A percentile compares a stretch with the other conserved stretches of the same genome.
Evolutionary conservation across 2,329 filamentous ascomycete species (phyloP).

Genomic region (Pezicula neosporulosa): DNA sequence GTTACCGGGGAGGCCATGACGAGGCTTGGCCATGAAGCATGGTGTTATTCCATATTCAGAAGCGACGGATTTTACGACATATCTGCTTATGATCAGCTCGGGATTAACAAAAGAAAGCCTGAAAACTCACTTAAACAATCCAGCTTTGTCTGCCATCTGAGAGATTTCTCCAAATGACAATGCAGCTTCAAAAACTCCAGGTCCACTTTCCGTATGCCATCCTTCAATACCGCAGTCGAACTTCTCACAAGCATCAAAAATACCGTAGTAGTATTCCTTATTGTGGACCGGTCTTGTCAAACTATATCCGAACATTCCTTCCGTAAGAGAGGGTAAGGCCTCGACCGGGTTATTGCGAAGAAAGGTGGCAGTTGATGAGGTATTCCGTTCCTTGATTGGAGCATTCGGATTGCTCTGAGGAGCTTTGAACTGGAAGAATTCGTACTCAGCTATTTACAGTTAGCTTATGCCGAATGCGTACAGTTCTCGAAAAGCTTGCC

Average conservation of each 20-base stretch:
- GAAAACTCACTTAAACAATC: slow-evolving; percentile 74
- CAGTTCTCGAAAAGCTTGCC: slow-evolving; percentile 50
- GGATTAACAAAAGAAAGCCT: background rate
- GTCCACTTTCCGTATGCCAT: slow-evolving; percentile 93
- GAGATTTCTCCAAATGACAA: slow-evolving; percentile 85
- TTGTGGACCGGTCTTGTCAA: slow-evolving; percentile 84
- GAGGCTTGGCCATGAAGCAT: slow-evolving; percentile 98
- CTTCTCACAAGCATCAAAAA: slow-evolving; percentile 75
- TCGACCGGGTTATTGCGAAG: slow-evolving; percentile 70
- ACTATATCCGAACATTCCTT: slow-evolving; percentile 96
- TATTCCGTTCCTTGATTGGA: slow-evolving; percentile 50
- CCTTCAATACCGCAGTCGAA: slow-evolving; percentile 85
- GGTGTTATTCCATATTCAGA: slow-evolving; percentile 88
- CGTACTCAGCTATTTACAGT: slow-evolving; percentile 70
- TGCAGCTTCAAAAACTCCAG: slow-evolving; percentile 92
- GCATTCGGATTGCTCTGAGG: slow-evolving; percentile 45
- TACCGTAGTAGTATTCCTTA: slow-evolving; percentile 86
- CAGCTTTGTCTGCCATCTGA: slow-evolving; percentile 87
- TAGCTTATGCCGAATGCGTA: background rate
- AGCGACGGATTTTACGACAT: slow-evolving; percentile 85
- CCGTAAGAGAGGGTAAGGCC: slow-evolving; percentile 74
- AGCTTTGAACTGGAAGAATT: slow-evolving; percentile 87
- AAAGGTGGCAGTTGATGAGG: slow-evolving; percentile 69
- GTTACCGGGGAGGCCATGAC: slow-evolving; percentile 87
- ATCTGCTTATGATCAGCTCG: slow-evolving; percentile 38